phyloP scores from a whole-genome alignment of 1,139 yeast species.

The Yamadazyma friedrichii region DNA sequence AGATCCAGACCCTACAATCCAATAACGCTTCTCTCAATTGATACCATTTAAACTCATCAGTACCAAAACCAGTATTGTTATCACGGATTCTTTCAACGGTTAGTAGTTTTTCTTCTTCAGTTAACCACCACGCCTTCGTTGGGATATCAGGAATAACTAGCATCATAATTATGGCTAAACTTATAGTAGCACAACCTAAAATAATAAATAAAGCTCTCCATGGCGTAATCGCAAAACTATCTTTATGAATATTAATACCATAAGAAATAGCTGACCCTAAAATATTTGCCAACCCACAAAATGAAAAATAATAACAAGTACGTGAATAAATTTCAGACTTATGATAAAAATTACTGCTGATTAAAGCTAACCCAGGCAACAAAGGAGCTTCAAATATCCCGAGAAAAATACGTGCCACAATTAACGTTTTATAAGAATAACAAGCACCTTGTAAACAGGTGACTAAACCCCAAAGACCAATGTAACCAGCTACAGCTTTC shows the following conservation, averaged over 20 bases:
- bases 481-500: slow-evolving; percentile 42
- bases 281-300: slow-evolving; percentile 30
- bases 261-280: slow-evolving; percentile 28
- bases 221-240: slow-evolving; percentile 20
- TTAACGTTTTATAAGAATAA: slow-evolving; percentile 40
- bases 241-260: slow-evolving; percentile 29
- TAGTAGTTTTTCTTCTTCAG: slow-evolving; percentile 32
- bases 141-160: slow-evolving; percentile 42
- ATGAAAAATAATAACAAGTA: slow-evolving; percentile 27
- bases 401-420: slow-evolving; percentile 46
- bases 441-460: slow-evolving; percentile 48
- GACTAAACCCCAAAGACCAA: slow-evolving; percentile 51
- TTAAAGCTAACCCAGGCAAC: slow-evolving; percentile 29
- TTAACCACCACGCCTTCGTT: slow-evolving; percentile 36
- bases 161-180: slow-evolving; percentile 21
- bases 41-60: slow-evolving; percentile 20
- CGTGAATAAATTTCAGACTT: slow-evolving; percentile 31
- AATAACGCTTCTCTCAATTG: slow-evolving; percentile 25
- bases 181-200: slow-evolving; percentile 37
- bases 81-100: slow-evolving; percentile 22
- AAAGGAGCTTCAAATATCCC: slow-evolving; percentile 38
- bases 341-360: slow-evolving; percentile 22
- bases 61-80: slow-evolving; percentile 30
- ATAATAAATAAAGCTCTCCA: slow-evolving; percentile 39
- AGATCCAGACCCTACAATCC: slow-evolving; percentile 17